Base-by-base conservation (phyloP, 2,329 filamentous ascomycete genomes). In the Fusarium vanettenii region DNA sequence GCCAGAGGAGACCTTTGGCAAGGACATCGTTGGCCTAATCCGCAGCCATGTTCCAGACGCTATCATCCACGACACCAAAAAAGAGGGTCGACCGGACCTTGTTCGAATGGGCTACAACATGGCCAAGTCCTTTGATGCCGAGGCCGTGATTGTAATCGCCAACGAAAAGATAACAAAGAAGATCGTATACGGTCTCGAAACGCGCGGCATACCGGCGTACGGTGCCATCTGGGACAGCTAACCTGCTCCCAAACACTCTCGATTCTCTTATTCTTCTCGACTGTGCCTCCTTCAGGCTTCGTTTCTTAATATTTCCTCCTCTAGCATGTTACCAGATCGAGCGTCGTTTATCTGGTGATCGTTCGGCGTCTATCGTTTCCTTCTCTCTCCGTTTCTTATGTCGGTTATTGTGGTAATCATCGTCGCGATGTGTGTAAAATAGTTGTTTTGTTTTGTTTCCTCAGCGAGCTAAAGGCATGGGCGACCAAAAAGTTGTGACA, bases 101-200 rank as follows among this genome's bases (percentile, higher is more conserved):
- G 84, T 87, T 16, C 79, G 80, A 55, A 86, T 86, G 81, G 83
- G 84, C 5, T 87, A 83, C 79, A 87, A 93, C 80, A 77, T 92
- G 31, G 85, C 85, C 14, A 84, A 90, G 55, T 86, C 87, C 43
- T 91, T 89, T 76, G 82, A 85, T 10, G 83, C 92, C 2, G 92
- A 95, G 85, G 93, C 92, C 3, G 92, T 94, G 41, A 91, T 94
- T 78, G 88, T 94, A 69, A 92, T 95, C 77, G 91, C 91, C 65
- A 95, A 95, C 80, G 89, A 91, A 67, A 87, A 83, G 66, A 87
- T 94, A 37, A 94, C 92, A 20, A 87, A 87, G 78, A 90, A 89
- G 83, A 86, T 95, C 2, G 92, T 95, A 0, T 93, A 91, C 79
- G 91, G 88, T 10, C 83, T 95, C 60, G 92, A 94, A 82, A 87